Percentiles rank a stretch among this genome's conserved stretches.
phyloP scores from a whole-genome alignment of 306 rosid genomes.

The Luffa aegyptiaca region DNA sequence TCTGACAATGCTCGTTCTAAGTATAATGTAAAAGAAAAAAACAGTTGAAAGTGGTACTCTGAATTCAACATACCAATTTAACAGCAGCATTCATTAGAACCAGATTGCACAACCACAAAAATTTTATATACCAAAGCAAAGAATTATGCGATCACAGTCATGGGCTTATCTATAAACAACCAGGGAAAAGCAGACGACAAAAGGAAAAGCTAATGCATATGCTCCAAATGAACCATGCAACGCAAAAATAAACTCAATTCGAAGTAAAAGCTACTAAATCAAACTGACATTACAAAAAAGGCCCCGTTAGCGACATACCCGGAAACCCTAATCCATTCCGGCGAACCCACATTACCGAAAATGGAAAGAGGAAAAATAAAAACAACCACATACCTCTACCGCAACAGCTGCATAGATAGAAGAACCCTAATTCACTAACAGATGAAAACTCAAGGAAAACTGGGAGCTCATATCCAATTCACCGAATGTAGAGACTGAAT shows the following conservation, averaged over 20 bases:
- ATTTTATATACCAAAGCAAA: neutral
- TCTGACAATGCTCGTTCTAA: neutral
- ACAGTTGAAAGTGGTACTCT: neutral
- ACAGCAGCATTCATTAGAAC: neutral
- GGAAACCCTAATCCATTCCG: neutral
- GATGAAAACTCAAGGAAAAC: neutral
- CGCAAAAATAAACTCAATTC: neutral
- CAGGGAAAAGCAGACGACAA: neutral
- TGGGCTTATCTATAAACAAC: neutral
- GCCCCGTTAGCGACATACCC: neutral
- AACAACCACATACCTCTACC: neutral
- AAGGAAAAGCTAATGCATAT: neutral
- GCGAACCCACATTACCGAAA: neutral
- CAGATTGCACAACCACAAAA: neutral
- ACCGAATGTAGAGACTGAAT: neutral
- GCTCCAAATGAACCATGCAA: neutral
- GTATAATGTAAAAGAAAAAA: neutral
- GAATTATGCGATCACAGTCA: neutral
- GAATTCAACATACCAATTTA: neutral
- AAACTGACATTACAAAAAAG: neutral
- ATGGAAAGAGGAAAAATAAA: neutral
- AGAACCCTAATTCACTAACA: neutral
- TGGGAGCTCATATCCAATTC: neutral
- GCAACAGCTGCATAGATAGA: neutral
- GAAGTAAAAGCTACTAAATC: neutral